Base-by-base conservation (phyloP, 2,329 filamentous ascomycete species). In the Drechmeria coniospora region DNA sequence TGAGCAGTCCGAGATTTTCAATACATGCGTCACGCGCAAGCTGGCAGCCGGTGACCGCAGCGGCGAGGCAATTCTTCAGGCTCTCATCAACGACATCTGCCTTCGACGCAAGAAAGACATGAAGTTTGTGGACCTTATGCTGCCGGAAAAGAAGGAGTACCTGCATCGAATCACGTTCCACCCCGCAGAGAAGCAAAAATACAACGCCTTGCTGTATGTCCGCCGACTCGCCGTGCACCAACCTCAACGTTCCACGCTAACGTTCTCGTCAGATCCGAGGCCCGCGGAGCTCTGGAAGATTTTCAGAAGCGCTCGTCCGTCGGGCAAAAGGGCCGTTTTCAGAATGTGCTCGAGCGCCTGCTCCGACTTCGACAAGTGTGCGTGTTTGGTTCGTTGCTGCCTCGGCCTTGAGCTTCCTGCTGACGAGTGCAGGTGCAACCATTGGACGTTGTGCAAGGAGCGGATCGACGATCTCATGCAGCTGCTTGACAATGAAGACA, bases 31-130 rank as follows among this genome's bases (percentile, higher is more conserved):
- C 34, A 74, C 76, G 21, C 68, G 79, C 17, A 78, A 78, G 4
- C 60, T 92, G 7, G 65, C 64, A 28, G 29, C 49, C 5, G 71
- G 69, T 2, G 63, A 74, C 11, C 47, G 54, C 1, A 56, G 62
- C 19, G 76, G 74, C 9, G 73, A 72, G 26, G 51, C 64, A 8
- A 56, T 87, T 4, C 62, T 92, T 4, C 79, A 87, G 43, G 65
- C 72, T 5, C 62, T 92, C 24, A 86, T 92, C 72, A 63, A 65
- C n/a, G 74, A 79, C 12, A 66, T 92, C 25, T 90, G 80, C 41
- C 61, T 93, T 14, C 70, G 84, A 21, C 71, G 84, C 21, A 78
- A 74, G 50, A 93, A 93, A 48, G 76, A 87, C 31, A 92, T 93
- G 83, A 65, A 66, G 5, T 92, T 92, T 43, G 68, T 93, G 28